Evolutionary conservation across 2,329 filamentous ascomycete genomes (phyloP).

Genomic region (Alternaria ethzedia): DNA sequence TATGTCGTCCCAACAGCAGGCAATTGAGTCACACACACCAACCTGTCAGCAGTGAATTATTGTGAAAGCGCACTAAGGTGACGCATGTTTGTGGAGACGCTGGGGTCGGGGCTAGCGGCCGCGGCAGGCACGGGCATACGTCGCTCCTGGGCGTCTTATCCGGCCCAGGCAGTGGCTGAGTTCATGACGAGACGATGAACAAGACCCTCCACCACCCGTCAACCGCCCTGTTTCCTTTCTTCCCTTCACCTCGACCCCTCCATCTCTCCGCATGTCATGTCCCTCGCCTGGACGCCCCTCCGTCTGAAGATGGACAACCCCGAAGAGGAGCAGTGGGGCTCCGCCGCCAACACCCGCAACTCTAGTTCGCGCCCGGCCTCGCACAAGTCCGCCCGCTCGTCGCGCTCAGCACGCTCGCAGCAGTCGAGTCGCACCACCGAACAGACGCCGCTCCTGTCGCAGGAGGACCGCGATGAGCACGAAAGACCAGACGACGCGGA

Average conservation of each 20-base stretch:
- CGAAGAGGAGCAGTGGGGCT: conserved; percentile 45
- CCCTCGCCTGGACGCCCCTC: conserved; percentile 13
- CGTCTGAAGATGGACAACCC: conserved; percentile 19
- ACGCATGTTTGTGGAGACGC: conserved; percentile 11
- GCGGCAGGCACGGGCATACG: conserved; percentile 11
- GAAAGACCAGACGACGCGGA: conserved; percentile 26
- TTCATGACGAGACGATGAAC: conserved; percentile 21
- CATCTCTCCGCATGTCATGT: conserved; percentile 3
- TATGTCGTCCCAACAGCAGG: conserved; percentile 8
- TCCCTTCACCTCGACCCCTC: conserved; percentile 4
- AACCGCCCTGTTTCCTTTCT: background rate
- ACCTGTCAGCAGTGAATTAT: conserved; percentile 17
- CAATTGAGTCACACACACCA: conserved; percentile 28
- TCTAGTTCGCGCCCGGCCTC: conserved; percentile 48
- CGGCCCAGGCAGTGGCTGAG: conserved; percentile 18
- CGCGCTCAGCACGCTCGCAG: conserved; percentile 39
- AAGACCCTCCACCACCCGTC: background rate
- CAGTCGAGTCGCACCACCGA: conserved; percentile 46
- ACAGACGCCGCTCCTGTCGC: conserved; percentile 49
- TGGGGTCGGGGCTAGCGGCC: conserved; percentile 10
- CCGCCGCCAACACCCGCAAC: conserved; percentile 34
- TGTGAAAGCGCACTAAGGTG: conserved; percentile 24
- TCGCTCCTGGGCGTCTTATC: conserved; percentile 5
- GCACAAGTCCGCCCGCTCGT: conserved; percentile 44
- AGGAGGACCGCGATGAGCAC: conserved; percentile 33